These are phyloP conservation scores for Phytophthora meadii DNA, from an alignment of 352 stramenopile genomes.

Conservation along the genomic window DNA sequence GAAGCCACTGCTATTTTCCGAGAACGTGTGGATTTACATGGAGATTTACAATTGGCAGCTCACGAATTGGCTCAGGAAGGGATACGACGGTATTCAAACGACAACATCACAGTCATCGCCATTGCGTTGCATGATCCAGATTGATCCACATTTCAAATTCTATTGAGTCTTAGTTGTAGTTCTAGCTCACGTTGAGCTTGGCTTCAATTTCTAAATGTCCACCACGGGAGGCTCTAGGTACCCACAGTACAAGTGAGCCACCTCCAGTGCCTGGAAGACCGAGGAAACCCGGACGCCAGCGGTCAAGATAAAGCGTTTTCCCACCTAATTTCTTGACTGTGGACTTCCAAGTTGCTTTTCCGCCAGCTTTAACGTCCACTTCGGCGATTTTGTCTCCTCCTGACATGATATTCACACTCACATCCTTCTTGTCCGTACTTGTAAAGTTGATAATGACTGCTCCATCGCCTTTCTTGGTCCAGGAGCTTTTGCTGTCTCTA, in stretches of 20 bases:
- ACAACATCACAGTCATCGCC: conserved; percentile 82
- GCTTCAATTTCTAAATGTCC: conserved; percentile 54
- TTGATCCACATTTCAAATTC: not conserved
- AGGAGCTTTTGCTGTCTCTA: conserved; percentile 26
- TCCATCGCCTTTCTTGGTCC: conserved; percentile 31
- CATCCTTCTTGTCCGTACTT: conserved; percentile 32
- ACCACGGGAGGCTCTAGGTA: conserved; percentile 42
- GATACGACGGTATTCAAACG: conserved; percentile 76
- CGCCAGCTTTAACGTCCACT: conserved; percentile 25
- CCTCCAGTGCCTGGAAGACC: conserved; percentile 32
- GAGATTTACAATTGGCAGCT: conserved; percentile 61
- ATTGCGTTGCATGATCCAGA: conserved; percentile 25
- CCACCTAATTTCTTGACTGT: conserved; percentile 32
- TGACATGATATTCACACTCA: conserved; percentile 39
- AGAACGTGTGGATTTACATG: conserved; percentile 57
- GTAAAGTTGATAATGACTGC: conserved; percentile 33
- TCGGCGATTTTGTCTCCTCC: conserved; percentile 32
- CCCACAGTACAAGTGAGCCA: conserved; percentile 65
- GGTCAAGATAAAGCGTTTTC: conserved; percentile 37
- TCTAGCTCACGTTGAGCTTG: conserved; percentile 57
- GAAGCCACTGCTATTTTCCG: conserved; percentile 64
- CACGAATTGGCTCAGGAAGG: conserved; percentile 79
- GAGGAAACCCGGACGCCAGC: conserved; percentile 33
- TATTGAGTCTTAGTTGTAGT: conserved; percentile 1
- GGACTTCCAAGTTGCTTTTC: conserved; percentile 26